These are phyloP conservation scores for Arthromyces matolae DNA, from an alignment of 768 basidiomycete species.

Conservation along the genomic window DNA sequence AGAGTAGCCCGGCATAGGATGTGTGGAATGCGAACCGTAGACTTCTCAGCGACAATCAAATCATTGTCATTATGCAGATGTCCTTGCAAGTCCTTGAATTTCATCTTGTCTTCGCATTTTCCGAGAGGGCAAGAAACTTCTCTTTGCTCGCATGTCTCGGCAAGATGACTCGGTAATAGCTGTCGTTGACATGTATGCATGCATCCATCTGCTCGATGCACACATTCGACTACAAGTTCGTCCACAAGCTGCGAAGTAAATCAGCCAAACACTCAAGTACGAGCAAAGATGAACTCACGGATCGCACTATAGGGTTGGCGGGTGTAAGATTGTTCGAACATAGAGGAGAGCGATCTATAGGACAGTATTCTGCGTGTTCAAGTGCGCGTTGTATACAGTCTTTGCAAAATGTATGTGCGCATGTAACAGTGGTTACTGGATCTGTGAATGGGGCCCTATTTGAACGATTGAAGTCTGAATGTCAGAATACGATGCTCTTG, in stretches of 20 bases:
- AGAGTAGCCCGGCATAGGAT: background rate
- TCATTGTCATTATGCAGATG: slow-evolving; percentile 12
- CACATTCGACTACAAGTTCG: slow-evolving; percentile 74
- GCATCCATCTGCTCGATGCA: slow-evolving; percentile 58
- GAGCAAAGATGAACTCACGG: slow-evolving; percentile 42
- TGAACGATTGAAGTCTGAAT: background rate
- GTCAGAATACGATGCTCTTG: too few species aligned
- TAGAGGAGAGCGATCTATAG: slow-evolving; percentile 76
- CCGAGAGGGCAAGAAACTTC: slow-evolving; percentile 47
- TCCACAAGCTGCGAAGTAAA: slow-evolving; percentile 62
- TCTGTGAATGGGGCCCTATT: slow-evolving; percentile 68
- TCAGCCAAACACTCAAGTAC: background rate
- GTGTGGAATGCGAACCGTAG: background rate
- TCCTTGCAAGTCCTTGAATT: slow-evolving; percentile 4
- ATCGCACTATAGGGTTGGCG: slow-evolving; percentile 73
- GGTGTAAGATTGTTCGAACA: slow-evolving; percentile 52
- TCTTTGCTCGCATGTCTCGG: slow-evolving; percentile 56
- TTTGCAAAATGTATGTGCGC: slow-evolving; percentile 84
- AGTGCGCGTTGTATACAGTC: slow-evolving; percentile 77
- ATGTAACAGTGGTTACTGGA: slow-evolving; percentile 70
- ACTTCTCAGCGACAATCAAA: background rate
- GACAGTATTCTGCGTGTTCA: slow-evolving; percentile 66
- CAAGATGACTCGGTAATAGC: slow-evolving; percentile 57
- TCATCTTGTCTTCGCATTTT: slow-evolving; percentile 35
- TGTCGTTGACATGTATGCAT: slow-evolving; percentile 62